These are phyloP conservation scores for Hsuehochloa calcarea DNA, from an alignment of 176 grass and related monocot species.

Conservation along the genomic window DNA sequence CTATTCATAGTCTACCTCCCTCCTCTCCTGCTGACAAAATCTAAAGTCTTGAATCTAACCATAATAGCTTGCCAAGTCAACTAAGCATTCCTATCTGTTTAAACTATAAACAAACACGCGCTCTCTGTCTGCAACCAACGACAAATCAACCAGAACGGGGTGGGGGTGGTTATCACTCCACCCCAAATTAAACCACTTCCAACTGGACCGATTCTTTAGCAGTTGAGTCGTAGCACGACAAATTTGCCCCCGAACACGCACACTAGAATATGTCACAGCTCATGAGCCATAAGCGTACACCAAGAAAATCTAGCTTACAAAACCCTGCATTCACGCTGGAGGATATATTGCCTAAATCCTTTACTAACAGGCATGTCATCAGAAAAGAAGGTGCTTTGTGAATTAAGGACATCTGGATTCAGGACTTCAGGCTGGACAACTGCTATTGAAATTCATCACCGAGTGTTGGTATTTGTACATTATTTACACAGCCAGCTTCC, in stretches of 20 bases:
- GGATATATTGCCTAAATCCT: too few species aligned
- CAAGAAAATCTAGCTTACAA: background rate
- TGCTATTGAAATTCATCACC: background rate
- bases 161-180: too few species aligned
- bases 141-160: background rate
- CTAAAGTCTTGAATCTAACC: too few species aligned
- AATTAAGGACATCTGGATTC: background rate
- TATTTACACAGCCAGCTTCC: background rate
- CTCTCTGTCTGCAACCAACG: background rate
- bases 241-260: background rate
- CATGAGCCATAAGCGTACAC: background rate
- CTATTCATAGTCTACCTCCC: too few species aligned
- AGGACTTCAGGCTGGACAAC: background rate
- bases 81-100: background rate
- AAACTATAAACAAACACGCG: background rate
- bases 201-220: background rate
- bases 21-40: too few species aligned
- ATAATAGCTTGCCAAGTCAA: background rate
- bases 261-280: background rate
- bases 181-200: background rate
- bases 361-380: too few species aligned
- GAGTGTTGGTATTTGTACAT: background rate
- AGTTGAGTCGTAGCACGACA: background rate
- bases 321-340: background rate
- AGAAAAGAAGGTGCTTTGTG: background rate